Conservation (phyloP, 2,329 filamentous ascomycete species). For the Sarocladium oryzae region DNA sequence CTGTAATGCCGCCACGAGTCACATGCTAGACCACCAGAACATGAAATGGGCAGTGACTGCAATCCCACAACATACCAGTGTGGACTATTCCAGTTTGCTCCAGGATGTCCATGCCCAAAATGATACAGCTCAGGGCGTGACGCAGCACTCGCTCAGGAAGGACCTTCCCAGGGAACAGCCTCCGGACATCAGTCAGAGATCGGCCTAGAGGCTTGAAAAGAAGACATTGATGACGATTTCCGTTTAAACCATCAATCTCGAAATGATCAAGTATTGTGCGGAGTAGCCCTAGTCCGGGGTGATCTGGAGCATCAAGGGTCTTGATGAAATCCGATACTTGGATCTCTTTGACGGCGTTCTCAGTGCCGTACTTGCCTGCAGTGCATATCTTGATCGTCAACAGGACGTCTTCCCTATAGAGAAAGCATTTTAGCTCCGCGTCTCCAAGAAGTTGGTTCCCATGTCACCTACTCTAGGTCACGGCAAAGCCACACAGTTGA, state of each 20-base stretch:
- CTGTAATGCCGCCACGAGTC: conserved; percentile 14
- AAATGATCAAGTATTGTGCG: conserved; percentile 13
- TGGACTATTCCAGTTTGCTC: conserved; percentile 16
- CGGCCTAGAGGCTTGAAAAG: conserved; percentile 16
- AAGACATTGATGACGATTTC: conserved; percentile 16
- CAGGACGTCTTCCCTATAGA: background rate
- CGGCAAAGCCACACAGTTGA: conserved; percentile 19
- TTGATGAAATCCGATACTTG: conserved; percentile 15
- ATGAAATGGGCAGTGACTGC: no score
- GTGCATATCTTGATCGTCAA: conserved; percentile 10
- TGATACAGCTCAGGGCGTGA: conserved; percentile 14
- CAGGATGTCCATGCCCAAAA: conserved; percentile 16
- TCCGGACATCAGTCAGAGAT: conserved; percentile 17
- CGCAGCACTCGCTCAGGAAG: conserved; percentile 19
- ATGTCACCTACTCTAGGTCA: conserved; percentile 16
- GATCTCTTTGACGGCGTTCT: conserved; percentile 12
- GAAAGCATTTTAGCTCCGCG: background rate
- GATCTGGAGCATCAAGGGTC: conserved; percentile 11
- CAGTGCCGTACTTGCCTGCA: background rate
- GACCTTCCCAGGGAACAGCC: conserved; percentile 16
- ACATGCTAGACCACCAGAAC: background rate
- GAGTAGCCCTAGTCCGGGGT: conserved; percentile 13
- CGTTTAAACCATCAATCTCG: conserved; percentile 14
- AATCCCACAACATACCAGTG: no score
- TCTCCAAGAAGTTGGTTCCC: background rate